Percentiles rank a stretch among this genome's conserved stretches.
These are phyloP conservation scores for Wickerhamomyces ciferrii DNA, from an alignment of 805 yeast species.

Conservation along the genomic window DNA sequence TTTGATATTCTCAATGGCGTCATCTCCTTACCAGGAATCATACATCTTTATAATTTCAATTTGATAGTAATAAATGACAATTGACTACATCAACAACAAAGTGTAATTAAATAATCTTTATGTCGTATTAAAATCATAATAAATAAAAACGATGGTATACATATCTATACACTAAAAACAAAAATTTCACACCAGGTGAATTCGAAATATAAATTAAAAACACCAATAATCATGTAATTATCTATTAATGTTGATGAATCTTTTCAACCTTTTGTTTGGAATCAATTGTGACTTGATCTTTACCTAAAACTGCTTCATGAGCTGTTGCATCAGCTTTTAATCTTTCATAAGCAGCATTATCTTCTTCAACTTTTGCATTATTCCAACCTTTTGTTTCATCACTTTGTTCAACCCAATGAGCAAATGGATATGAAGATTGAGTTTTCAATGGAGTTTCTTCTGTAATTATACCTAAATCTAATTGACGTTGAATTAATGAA, in stretches of 20 bases:
- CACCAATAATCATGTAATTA: no score
- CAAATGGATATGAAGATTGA: conserved; percentile 59
- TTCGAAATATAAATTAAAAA: background rate
- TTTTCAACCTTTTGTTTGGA: background rate
- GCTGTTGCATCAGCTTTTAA: conserved; percentile 4
- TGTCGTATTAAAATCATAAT: background rate
- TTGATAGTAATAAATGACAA: background rate
- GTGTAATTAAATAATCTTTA: no score
- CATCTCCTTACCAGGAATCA: conserved; percentile 32
- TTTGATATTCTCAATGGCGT: conserved; percentile 20
- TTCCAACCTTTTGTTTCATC: conserved; percentile 38
- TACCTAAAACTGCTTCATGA: background rate
- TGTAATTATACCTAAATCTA: conserved; percentile 46
- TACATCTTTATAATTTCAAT: conserved; percentile 12
- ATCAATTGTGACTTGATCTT: conserved; percentile 4
- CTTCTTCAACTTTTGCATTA: conserved; percentile 21
- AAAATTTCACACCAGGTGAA: background rate
- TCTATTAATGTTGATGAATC: background rate
- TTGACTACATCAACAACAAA: background rate
- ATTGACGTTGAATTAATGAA: conserved; percentile 49
- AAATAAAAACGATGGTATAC: background rate
- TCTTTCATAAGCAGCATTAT: background rate
- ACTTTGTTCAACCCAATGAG: conserved; percentile 38
- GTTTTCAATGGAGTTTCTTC: conserved; percentile 56
- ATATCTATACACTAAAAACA: background rate